Evolutionary conservation across 1,284 basidiomycete genomes (phyloP).

Genomic region (Peniophora sp.): DNA sequence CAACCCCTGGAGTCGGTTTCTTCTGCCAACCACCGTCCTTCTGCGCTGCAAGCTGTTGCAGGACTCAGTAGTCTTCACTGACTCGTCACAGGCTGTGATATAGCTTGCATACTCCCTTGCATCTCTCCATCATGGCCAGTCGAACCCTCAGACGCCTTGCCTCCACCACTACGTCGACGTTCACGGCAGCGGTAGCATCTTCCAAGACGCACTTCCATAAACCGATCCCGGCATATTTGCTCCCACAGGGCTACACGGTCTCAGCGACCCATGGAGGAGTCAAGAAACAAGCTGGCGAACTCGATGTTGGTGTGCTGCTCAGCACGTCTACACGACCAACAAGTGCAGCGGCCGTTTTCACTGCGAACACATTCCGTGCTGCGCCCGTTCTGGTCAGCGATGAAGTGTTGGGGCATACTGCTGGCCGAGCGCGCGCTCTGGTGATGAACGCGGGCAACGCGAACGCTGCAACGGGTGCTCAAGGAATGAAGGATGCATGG

Average conservation of each 20-base stretch:
- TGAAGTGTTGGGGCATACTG: constrained; percentile 57
- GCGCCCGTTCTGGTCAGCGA: constrained; percentile 88
- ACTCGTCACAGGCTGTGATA: no score
- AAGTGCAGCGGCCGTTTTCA: constrained; percentile 88
- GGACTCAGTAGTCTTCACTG: no score
- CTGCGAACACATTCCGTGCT: constrained; percentile 93
- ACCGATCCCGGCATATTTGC: constrained; percentile 44
- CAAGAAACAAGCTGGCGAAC: constrained; percentile 64
- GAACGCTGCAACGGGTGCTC: constrained; percentile 86
- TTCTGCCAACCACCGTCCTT: no score
- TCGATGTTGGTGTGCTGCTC: constrained; percentile 82
- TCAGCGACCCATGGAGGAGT: constrained; percentile 75
- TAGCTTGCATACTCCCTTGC: no score
- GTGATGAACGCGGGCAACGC: constrained; percentile 97
- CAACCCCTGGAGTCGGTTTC: no score
- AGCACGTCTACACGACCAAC: constrained; percentile 67
- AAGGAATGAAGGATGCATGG: constrained; percentile 88
- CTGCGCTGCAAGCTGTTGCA: no score
- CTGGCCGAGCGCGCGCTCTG: constrained; percentile 69
- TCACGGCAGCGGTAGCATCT: constrained; percentile 31
- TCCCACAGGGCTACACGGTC: constrained; percentile 66
- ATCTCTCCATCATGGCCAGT: constrained; percentile 6
- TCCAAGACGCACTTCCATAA: constrained; percentile 59
- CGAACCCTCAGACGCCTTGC: constrained; percentile 21
- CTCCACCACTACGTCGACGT: constrained; percentile 18